phyloP scores from a whole-genome alignment of 1,284 basidiomycete genomes.

The Erythrobasidium hasegawianum region DNA sequence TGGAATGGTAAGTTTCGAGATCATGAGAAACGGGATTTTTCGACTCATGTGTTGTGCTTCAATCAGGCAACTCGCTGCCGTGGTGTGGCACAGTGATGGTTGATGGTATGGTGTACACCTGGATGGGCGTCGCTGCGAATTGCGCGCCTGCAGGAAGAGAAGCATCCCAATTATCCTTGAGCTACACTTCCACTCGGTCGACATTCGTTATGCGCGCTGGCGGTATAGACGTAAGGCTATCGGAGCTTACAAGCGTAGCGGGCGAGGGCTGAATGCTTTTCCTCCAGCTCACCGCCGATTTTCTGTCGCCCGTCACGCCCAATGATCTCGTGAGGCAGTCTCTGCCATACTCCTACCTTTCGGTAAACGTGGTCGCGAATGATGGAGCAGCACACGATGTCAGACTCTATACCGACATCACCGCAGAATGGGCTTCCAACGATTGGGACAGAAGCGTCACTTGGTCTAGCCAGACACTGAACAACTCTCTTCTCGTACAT shows the following conservation, averaged over 20 bases:
- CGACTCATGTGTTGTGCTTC: not conserved
- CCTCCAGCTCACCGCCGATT: conserved; percentile 29
- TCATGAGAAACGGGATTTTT: no score
- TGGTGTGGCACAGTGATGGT: conserved; percentile 34
- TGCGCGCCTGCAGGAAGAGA: conserved; percentile 31
- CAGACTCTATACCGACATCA: conserved; percentile 40
- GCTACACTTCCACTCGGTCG: conserved; percentile 23
- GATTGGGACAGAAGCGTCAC: conserved; percentile 36
- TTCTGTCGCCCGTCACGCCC: conserved; percentile 39
- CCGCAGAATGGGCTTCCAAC: conserved; percentile 40
- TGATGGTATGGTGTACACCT: conserved; percentile 34
- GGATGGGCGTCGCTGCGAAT: conserved; percentile 32
- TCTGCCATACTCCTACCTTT: conserved; percentile 39
- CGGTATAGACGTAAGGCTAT: conserved; percentile 11
- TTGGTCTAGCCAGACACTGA: conserved; percentile 35
- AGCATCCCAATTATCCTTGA: conserved; percentile 23
- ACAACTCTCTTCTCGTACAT: conserved; percentile 31
- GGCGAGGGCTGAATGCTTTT: not conserved
- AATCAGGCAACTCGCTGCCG: conserved; percentile 25
- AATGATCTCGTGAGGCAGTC: conserved; percentile 38
- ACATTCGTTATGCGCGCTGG: conserved; percentile 30
- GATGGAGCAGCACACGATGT: conserved; percentile 20
- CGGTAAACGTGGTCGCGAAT: conserved; percentile 25
- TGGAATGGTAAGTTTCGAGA: conserved; percentile 28
- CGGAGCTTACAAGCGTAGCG: no score